These are phyloP conservation scores for Pleodorina starrii DNA, from an alignment of 139 green algal genomes.

Conservation along the genomic window DNA sequence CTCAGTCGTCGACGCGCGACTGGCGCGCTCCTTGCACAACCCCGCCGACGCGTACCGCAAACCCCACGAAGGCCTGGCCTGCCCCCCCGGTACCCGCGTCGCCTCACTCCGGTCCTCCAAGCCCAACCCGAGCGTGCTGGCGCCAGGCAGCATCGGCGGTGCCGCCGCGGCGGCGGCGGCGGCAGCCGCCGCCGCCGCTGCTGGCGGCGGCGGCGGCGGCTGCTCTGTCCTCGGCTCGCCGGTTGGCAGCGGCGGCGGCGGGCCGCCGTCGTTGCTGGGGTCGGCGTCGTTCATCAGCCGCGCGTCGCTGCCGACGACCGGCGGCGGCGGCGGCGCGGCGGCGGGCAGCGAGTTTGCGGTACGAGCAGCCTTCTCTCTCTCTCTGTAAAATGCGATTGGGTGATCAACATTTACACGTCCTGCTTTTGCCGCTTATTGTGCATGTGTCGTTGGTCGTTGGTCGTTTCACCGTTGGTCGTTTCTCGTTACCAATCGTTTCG, in stretches of 20 bases:
- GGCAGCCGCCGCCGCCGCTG: neutral
- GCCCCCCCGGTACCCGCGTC: slow-evolving; percentile 1
- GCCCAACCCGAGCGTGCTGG: neutral
- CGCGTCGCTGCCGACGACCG: neutral
- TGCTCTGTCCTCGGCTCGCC: neutral
- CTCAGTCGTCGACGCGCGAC: neutral
- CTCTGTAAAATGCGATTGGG: no score
- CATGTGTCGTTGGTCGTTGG: no score
- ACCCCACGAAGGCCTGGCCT: slow-evolving; percentile 35
- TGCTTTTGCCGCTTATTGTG: no score
- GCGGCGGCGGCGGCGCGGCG: neutral
- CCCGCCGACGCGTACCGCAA: slow-evolving; percentile 43
- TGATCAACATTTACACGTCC: no score
- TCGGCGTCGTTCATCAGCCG: neutral
- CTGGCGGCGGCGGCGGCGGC: slow-evolving; percentile 2
- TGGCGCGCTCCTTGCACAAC: slow-evolving; percentile 31
- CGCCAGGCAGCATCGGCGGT: neutral
- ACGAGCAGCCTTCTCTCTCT: no score
- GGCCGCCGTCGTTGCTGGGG: neutral
- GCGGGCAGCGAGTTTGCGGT: no score
- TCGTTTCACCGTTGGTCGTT: no score
- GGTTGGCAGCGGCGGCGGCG: neutral
- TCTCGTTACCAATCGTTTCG: no score
- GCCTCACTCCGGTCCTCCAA: neutral
- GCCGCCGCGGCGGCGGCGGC: neutral